phyloP scores from a whole-genome alignment of 768 basidiomycete genomes.

The Daedaleopsis nitida region DNA sequence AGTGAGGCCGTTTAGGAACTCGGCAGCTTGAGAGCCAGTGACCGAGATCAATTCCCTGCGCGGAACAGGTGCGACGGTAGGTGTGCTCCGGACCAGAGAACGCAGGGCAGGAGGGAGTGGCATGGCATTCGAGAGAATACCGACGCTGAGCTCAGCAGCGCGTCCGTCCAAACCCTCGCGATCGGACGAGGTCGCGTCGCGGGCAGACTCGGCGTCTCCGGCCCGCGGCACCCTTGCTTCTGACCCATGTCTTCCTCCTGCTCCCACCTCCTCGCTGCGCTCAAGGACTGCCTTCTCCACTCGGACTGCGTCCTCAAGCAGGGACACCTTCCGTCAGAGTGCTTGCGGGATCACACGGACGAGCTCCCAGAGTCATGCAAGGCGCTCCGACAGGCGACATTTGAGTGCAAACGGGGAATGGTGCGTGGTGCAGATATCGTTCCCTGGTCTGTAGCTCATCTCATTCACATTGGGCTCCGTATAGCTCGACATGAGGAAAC shows the following conservation, averaged over 20 bases:
- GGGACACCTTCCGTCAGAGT: slow-evolving; percentile 79
- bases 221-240: slow-evolving; percentile 9
- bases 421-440: slow-evolving; percentile 43
- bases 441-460: background rate
- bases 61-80: slow-evolving; percentile 58
- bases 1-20: slow-evolving; percentile 57
- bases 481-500: slow-evolving; percentile 35
- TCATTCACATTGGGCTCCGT: background rate
- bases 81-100: slow-evolving; percentile 44
- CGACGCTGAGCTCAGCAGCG: background rate
- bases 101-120: slow-evolving; percentile 43
- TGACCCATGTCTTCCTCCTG: slow-evolving; percentile 76
- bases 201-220: slow-evolving; percentile 8
- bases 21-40: slow-evolving; percentile 76
- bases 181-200: background rate
- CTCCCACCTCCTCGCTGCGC: slow-evolving; percentile 69
- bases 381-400: slow-evolving; percentile 76
- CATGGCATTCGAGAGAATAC: background rate
- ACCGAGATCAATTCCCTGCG: slow-evolving; percentile 73
- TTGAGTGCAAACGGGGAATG: slow-evolving; percentile 91
- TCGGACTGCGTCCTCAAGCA: slow-evolving; percentile 88
- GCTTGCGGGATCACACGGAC: slow-evolving; percentile 70
- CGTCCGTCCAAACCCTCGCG: slow-evolving; percentile 1
- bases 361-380: slow-evolving; percentile 84
- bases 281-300: slow-evolving; percentile 82